Evolutionary conservation across 2,329 filamentous ascomycete species (phyloP), one percentile per base, ranked within the genome.

Genomic region (Calonectria pauciramosa): DNA sequence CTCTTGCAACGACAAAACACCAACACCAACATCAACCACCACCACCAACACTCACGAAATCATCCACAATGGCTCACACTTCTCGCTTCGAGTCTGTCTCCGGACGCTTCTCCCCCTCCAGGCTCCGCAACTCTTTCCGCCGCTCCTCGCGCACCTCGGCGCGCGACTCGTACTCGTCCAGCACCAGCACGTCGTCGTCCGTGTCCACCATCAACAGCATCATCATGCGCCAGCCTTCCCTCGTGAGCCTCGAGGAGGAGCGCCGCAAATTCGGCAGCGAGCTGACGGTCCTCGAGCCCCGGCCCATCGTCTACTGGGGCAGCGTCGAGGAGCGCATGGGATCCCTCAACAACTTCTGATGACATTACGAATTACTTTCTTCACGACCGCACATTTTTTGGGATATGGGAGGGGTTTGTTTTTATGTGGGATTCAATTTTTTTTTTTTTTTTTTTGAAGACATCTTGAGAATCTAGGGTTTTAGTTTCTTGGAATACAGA

Each of bases 241-340:
- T 91, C 76, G 81, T 89, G n/a, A 87, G 89, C 79, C 84, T 91
- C 75, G 90, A 92, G 79, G 90, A 90, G 79, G 91, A 93, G 84
- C 88, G 87, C 76, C 85, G 84, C 79, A 87, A 84, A 78, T 91
- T 90, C 70, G 86, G 87, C 13, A 86, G 85, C 67, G 90, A 90
- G 79, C 85, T 93, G 11, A 87, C 86, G 78, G 85, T 93, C 23
- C 87, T 93, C 32, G 91, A 93, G 83, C 91, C 91, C 2, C 85
- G 91, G 54, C 91, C 91, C 14, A 87, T 92, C 44, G 90, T 92
- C 68, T 92, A 92, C 84, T 93, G 91, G 89, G 90, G 89, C 77
- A 90, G 91, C 49, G 83, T 93, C 63, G 91, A 93, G 83, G 91
- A 92, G 85, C 87, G 90, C 68, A 91, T 92, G 82, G 85, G 86